Conservation (phyloP, 2,329 filamentous ascomycete species). For the Epichloe festucae region DNA sequence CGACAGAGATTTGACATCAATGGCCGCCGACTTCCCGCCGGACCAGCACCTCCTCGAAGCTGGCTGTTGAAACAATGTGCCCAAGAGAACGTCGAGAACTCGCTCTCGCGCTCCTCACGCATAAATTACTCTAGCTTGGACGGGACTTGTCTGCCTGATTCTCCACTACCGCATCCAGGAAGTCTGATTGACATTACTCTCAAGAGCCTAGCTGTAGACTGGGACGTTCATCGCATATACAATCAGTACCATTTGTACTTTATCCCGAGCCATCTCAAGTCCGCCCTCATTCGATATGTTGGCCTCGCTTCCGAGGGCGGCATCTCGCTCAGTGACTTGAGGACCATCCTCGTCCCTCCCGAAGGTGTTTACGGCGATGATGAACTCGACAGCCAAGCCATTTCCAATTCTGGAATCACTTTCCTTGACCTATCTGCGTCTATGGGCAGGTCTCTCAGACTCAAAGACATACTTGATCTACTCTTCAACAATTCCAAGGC, state of each 20-base stretch:
- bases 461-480: conserved; percentile 39
- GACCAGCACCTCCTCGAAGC: conserved; percentile 45
- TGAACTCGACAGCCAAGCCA: conserved; percentile 13
- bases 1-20: conserved; percentile 29
- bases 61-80: conserved; percentile 28
- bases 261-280: conserved; percentile 39
- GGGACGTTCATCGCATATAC: conserved; percentile 42
- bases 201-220: conserved; percentile 37
- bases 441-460: conserved; percentile 34
- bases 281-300: conserved; percentile 38
- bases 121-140: conserved; percentile 10
- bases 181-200: conserved; percentile 41
- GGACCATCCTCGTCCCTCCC: conserved; percentile 28
- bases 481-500: conserved; percentile 28
- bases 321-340: conserved; percentile 37
- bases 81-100: conserved; percentile 7
- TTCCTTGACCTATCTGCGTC: conserved; percentile 42
- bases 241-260: conserved; percentile 44
- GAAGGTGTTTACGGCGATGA: conserved; percentile 14
- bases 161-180: conserved; percentile 27
- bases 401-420: conserved; percentile 25
- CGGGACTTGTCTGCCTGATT: conserved; percentile 28
- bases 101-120: conserved; percentile 11
- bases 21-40: conserved; percentile 41
- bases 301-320: conserved; percentile 31